Base-by-base conservation (phyloP, 495 filamentous ascomycete species). In the Penicillium paradoxum region DNA sequence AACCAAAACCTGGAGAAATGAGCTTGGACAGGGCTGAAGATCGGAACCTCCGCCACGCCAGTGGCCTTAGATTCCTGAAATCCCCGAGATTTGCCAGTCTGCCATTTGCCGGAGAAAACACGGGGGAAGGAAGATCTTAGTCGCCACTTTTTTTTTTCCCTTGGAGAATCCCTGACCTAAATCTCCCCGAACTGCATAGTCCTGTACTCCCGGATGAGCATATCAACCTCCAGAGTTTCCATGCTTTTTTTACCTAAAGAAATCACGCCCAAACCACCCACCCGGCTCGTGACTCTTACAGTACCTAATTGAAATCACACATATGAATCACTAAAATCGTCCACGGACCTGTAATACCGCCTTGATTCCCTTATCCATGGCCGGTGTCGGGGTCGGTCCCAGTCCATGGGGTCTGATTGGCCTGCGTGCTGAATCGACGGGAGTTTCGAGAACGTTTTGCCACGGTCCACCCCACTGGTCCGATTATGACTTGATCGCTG, bases 401-500 rank as follows among this genome's bases (percentile, higher is more conserved):
- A 53, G 51, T 24, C 36, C 21, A 11, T 9, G 7, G 24, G 24
- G 14, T 14, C 7, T 19, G 15, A 19, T 7, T 13, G 32, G 45
- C 39, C 14, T 58, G 49, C 56, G 60, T 58, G 57, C 54, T 42
- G 45, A 38, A 19, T 45, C 15, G 40, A 19, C 47, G 53, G 59
- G 24, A 38, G 51, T 66, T 65, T 70, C 60, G 55, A 67, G 65
- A 70, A 66, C 58, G 57, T 63, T 63, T 71, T 65, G 68, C 68
- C 68, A 71, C 68, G 66, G 62, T 64, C 66, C 57, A 62, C 49
- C 48, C 45, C 51, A 36, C 45, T 37, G 49, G 19, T 7, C 25
- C 22, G 50, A 40, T 32, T 55, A 24, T 45, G 53, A 51, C 32
- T 49, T 50, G 55, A 55, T 52, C 49, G 57, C 53, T 53, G 39